phyloP scores from a whole-genome alignment of 306 rosid species.

The Prunus salicina region DNA sequence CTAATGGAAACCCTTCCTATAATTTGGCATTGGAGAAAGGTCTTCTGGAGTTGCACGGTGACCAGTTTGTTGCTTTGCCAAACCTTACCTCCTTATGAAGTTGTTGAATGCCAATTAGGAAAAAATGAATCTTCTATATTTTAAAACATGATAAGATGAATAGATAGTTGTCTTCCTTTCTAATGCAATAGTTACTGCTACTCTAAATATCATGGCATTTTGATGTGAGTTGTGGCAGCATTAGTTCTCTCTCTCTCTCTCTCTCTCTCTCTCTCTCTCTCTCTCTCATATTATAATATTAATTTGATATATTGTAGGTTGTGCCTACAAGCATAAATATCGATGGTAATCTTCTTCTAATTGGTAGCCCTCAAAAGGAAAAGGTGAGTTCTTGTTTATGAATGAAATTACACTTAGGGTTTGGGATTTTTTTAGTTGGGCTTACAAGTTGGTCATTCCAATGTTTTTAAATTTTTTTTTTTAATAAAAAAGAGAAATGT shows the following conservation, averaged over 20 bases:
- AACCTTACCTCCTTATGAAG: not conserved
- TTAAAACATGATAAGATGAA: not conserved
- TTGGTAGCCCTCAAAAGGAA: constrained; percentile 60
- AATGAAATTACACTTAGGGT: not conserved
- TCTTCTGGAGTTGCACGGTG: not conserved
- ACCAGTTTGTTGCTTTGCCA: not conserved
- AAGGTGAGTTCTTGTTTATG: constrained; percentile 19
- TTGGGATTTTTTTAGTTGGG: not conserved
- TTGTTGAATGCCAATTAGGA: not conserved
- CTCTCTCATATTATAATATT: not conserved
- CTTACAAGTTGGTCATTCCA: not conserved
- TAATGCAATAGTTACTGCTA: not conserved
- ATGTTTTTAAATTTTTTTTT: too few relatives aligned
- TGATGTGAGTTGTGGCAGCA: not conserved
- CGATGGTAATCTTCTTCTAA: constrained; percentile 44
- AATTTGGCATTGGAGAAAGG: too few relatives aligned
- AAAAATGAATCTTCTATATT: not conserved
- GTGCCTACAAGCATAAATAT: constrained; percentile 61
- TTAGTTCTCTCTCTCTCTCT: not conserved
- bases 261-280: not conserved
- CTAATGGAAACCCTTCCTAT: not conserved
- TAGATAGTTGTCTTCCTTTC: not conserved
- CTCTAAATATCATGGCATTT: not conserved
- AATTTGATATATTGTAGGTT: constrained; percentile 41
- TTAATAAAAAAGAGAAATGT: not conserved